These are phyloP conservation scores for Crotalaria pallida DNA, from an alignment of 306 rosid genomes.

Conservation along the genomic window DNA sequence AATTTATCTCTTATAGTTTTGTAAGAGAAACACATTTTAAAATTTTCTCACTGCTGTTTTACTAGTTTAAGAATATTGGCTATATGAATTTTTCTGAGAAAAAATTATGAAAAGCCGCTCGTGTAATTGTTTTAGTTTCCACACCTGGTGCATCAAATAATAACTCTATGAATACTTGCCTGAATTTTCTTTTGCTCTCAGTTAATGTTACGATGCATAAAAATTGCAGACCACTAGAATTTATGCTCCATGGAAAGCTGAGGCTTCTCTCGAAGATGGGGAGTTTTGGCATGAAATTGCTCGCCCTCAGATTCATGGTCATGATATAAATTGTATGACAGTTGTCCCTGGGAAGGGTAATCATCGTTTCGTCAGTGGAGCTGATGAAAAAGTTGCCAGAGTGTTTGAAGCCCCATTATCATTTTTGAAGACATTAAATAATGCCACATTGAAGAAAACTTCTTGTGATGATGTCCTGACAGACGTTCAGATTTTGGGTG, in stretches of 20 bases:
- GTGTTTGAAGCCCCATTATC: conserved; percentile 94
- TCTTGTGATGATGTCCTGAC: conserved; percentile 47
- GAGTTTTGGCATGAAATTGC: conserved; percentile 82
- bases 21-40: not conserved
- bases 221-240: conserved; percentile 77
- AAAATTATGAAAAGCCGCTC: not conserved
- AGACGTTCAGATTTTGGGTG: conserved; percentile 90
- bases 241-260: conserved; percentile 76
- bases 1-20: not conserved
- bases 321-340: conserved; percentile 83
- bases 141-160: not conserved
- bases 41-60: conserved; percentile 3
- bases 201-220: conserved; percentile 3
- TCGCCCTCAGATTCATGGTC: conserved; percentile 97
- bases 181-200: conserved; percentile 16
- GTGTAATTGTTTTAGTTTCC: not conserved
- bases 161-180: not conserved
- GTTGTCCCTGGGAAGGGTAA: conserved; percentile 71
- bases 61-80: conserved; percentile 9
- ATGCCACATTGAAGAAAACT: conserved; percentile 51
- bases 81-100: not conserved
- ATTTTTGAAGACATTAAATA: conserved; percentile 79
- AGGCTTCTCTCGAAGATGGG: conserved; percentile 37
- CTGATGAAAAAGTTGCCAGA: conserved; percentile 96
- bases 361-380: conserved; percentile 91